Evolutionary conservation across 495 filamentous ascomycete species (phyloP), one percentile per base, ranked within the genome.

Genomic region (Aspergillus kassunensis): DNA sequence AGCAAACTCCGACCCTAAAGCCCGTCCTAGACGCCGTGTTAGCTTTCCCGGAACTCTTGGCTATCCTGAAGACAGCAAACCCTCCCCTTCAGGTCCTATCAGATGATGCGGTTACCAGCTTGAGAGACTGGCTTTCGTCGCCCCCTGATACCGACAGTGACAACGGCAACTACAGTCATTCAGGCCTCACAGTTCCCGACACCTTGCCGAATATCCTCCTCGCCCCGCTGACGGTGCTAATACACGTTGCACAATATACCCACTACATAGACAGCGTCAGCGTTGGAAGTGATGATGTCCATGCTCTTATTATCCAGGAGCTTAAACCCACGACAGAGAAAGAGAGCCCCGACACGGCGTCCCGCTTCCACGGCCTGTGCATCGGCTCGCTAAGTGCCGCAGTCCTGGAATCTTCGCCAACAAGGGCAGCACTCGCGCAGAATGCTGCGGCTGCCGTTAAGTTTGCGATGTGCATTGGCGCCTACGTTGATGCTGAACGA

Each of bases 161-260:
- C 34, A 37, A 15, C 3, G 34, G 2, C n/a, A 16, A 15, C 8
- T 6, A 37, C 34, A 18, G 34, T 37, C 16, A 37, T 37, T 37
- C 34, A 6, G n/a, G 5, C 34, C 34, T 37, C n/a, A 7, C 2
- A 16, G 34, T 45, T 31, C 13, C 24, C 0, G n/a, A 4, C 13
- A 45, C 42, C 16, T 27, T 45, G 9, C 42, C 42, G 25, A 45
- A 45, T 45, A 11, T 12, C 2, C 25, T 45, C 23, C 42, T 45
- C 27, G 42, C 42, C 2, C 46, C 46, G 34, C n/a, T 37, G 33
- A 36, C 35, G n/a, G 33, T 49, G n/a, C 39, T 49, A 0, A 37
- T 49, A 4, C 46, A 49, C 21, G 25, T 49, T 19, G 46, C 20
- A 4, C 33, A 49, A 39, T 49, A 49, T 27, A 19, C 16, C 0